Conservation (phyloP, 352 stramenopile species). For the Pythium diclinum region DNA sequence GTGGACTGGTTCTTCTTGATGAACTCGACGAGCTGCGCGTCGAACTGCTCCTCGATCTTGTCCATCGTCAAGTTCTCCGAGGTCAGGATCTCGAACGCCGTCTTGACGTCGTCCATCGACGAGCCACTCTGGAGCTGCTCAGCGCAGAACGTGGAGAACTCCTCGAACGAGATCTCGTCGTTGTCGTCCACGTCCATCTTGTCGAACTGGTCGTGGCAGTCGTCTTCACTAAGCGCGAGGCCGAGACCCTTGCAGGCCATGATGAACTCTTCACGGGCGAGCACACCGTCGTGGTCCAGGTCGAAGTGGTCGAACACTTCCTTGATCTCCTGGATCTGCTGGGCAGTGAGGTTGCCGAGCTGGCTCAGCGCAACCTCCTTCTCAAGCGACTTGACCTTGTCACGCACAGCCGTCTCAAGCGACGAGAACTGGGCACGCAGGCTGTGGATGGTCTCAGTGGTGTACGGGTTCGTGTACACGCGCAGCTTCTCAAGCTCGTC, state of each 20-base stretch:
- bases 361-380: slow-evolving; percentile 86
- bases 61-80: slow-evolving; percentile 69
- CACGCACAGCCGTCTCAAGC: slow-evolving; percentile 68
- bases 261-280: slow-evolving; percentile 88
- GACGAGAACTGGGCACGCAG: slow-evolving; percentile 83
- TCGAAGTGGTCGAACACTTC: slow-evolving; percentile 92
- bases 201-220: slow-evolving; percentile 87
- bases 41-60: slow-evolving; percentile 83
- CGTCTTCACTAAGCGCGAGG: slow-evolving; percentile 82
- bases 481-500: slow-evolving; percentile 76
- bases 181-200: slow-evolving; percentile 82
- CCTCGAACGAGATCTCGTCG: slow-evolving; percentile 80
- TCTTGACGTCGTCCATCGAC: slow-evolving; percentile 75
- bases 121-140: slow-evolving; percentile 88
- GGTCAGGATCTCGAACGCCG: slow-evolving; percentile 78
- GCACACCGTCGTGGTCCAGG: slow-evolving; percentile 79
- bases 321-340: slow-evolving; percentile 86
- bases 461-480: slow-evolving; percentile 89
- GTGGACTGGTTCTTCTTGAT: slow-evolving; percentile 70
- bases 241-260: slow-evolving; percentile 89
- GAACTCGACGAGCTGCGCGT: slow-evolving; percentile 66
- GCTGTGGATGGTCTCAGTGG: slow-evolving; percentile 87
- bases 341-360: slow-evolving; percentile 74
- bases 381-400: slow-evolving; percentile 86
- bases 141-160: slow-evolving; percentile 86